Base-by-base conservation (phyloP, 768 basidiomycete species). In the Boletus reticulatus region DNA sequence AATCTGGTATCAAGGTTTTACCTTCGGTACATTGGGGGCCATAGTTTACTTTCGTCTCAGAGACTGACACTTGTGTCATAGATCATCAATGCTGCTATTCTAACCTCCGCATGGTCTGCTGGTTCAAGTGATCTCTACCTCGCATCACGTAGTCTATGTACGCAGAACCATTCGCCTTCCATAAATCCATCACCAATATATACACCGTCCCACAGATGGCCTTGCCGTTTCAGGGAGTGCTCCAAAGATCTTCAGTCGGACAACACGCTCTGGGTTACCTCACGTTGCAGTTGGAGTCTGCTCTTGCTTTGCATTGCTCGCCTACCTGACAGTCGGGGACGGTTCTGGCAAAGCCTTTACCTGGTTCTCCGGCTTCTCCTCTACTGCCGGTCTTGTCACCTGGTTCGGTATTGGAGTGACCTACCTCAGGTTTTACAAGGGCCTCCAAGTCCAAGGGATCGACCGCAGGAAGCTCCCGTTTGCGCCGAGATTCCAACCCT, bases 211-310 rank as follows among this genome's bases (percentile, higher is more conserved):
- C 73, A 1, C 72, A 85, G 59, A 85, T 59, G 80, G 80, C 59
- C 76, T 86, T 11, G 78, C 84, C 4, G 57, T 77, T 47, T 74
- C 75, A 19, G 79, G 80, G 0, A 78, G 81, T 52, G 83, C 84
- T 0, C 85, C 85, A 4, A 74, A 68, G 48, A 63, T 85, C 44
- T 84, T 87, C 51, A 48, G 63, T 27, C 70, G 74, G 48, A 78
- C 78, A 1, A 66, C 68, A 12, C 57, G 57, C 11, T 54, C 62
- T 6, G 75, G 84, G 37, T 61, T 84, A 3, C 84, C 83, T 3
- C 77, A 76, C 62, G 70, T 80, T 34, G 63, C 78, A 0, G 64
- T 75, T 13, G 55, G 37, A 0, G 6, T 67, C 31, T 73, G 65
- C 52, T 56, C 69, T 3, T 53, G 59, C 27, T 74, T 77, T 47